Conservation (phyloP, 495 filamentous ascomycete genomes). For the Aspergillus hancockii region DNA sequence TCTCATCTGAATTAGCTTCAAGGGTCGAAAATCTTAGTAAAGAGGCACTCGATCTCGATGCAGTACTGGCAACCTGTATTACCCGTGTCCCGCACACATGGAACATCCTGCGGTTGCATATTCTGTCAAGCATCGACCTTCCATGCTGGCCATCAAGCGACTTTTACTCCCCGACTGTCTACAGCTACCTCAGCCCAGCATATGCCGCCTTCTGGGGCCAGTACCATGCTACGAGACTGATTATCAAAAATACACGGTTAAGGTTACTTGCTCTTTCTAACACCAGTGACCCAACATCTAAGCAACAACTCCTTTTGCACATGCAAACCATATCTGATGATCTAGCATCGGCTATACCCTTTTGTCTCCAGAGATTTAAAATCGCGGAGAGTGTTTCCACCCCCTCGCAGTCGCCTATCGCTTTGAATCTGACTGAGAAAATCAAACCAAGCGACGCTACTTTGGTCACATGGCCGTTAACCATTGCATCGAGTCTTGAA, state of each 20-base stretch:
- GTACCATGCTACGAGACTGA: constrained; percentile 1
- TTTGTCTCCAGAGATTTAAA: neutral
- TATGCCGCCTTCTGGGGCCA: neutral
- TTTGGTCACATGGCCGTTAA: constrained; percentile 2
- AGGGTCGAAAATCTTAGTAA: neutral
- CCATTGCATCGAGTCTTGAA: neutral
- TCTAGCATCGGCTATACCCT: neutral
- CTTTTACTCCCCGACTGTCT: constrained; percentile 1
- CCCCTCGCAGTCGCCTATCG: neutral
- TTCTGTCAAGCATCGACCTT: neutral
- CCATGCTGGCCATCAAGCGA: neutral
- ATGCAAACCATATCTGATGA: neutral
- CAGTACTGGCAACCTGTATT: neutral
- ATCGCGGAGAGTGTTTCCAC: neutral
- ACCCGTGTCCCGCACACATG: neutral
- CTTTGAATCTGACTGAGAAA: neutral
- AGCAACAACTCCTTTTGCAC: neutral
- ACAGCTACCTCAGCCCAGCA: neutral
- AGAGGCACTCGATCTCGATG: neutral
- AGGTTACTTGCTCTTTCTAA: neutral
- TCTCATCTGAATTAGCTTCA: neutral
- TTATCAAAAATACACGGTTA: neutral
- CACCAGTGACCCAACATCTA: neutral
- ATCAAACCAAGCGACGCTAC: constrained; percentile 2
- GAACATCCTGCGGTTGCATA: neutral